Base-by-base conservation (phyloP, 257 asterid genomes). In the Apocynum venetum region DNA sequence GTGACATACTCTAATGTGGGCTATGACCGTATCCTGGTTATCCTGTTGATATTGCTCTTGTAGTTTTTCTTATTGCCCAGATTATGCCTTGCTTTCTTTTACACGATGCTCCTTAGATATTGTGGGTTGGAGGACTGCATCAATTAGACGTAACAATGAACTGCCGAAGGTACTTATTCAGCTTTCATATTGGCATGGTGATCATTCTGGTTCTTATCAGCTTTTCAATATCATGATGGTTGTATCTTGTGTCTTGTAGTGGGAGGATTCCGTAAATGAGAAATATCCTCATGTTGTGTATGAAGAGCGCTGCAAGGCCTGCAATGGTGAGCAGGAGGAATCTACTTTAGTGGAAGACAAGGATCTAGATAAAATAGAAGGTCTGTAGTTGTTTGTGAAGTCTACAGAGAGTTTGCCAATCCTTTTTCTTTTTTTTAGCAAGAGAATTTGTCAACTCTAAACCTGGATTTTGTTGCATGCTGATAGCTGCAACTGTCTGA, bases 81-180 rank as follows among this genome's bases (percentile, higher is more conserved):
- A 65, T 38, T 70, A 4, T 43, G 20, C 25, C 65, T 85, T 78
- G 85, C 87, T 72, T 85, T 84, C 94, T 83, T 89, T 78, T 60
- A 85, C 82, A 73, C 63, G 63, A 61, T 79, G 17, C 71, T 83
- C 31, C 73, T 75, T 79, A 96, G 99, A 93, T 86, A 93, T 96
- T 77, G 99, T 96, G 64, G 99, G 99, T 46, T 96, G 99, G 98
- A 89, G 99, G 86, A 96, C 99, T 73, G 92, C 99, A 25, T 96
- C 98, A 66, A 92, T 96, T 51, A 89, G 99, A 84, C 93, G 98
- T 70, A 89, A 88, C 57, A 89, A 82, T 83, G 98, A 96, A 83
- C 87, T 96, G 80, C 99, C 99, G 61, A 89, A 89, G 98, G 99
- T 93, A 77, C 60, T 78, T 75, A 57, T 80, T 71, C 70, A 57